Evolutionary conservation across 2,329 filamentous ascomycete species (phyloP), one percentile per base, ranked within the genome.

Genomic region (Arthrobotrys sphaeroides): DNA sequence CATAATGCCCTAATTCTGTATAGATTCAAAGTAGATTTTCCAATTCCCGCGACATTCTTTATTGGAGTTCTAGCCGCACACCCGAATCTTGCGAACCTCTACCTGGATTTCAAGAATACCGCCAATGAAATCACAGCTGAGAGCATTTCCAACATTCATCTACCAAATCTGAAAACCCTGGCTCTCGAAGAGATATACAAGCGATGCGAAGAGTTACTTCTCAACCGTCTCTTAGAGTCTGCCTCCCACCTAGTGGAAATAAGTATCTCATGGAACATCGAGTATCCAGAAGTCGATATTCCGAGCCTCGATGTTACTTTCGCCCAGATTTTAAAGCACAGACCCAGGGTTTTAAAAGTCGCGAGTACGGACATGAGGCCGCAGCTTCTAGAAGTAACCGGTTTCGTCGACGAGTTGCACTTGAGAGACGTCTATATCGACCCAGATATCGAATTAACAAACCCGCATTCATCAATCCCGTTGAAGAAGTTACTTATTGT

Each of bases 401-500:
- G 53, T 16, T 13, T 33, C 5, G 18, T 64, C 5, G 57, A 72
- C 9, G 67, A 72, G 18, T 22, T 72, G 20, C 67, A 72, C 12
- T 22, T 72, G n/a, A 6, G 42, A 7, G 31, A 57, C 3, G 36
- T 62, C 22, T 10, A 18, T 5, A 5, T 40, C 28, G n/a, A 24
- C n/a, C 10, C n/a, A 3, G 26, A 26, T 16, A 13, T 57, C 5
- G 45, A 45, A 20, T 47, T 47, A 5, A 36, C 9, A 7, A 55
- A 55, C 10, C 51, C 51, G 1, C 31, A 55, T 24, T 22, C 51
- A 9, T n/a, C 18, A 4, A 40, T 72, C 3, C 31, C 55, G 16
- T 45, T 64, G 5, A 72, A 72, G 13, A 64, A 28, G 10, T 5
- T 72, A 47, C 45, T 62, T 12, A 62, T 72, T 12, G 57, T 42